Evolutionary conservation across 371 early-diverging fungal genomes (phyloP).

Genomic region (Saksenaea oblongispora): DNA sequence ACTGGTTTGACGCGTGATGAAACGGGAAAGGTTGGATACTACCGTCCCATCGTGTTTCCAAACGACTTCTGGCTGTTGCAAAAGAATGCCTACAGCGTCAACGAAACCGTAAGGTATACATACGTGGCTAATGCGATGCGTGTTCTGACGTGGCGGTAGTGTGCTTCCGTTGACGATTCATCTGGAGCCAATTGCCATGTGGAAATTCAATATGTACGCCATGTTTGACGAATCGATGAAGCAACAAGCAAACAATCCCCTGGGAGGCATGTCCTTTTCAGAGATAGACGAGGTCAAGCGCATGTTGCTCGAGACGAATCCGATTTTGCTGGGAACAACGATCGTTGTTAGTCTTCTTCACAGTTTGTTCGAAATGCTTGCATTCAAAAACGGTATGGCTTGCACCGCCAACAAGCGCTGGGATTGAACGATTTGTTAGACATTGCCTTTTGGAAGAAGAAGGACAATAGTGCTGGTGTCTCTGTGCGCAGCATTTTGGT

Average conservation of each 20-base stretch:
- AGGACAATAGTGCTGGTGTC: constrained; percentile 80
- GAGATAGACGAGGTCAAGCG: constrained; percentile 75
- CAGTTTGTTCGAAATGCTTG: constrained; percentile 90
- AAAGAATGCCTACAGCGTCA: constrained; percentile 73
- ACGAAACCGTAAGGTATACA: constrained; percentile 68
- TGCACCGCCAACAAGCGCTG: neutral
- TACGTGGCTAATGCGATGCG: neutral
- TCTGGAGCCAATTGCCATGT: constrained; percentile 69
- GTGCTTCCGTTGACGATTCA: constrained; percentile 69
- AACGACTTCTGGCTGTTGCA: constrained; percentile 90
- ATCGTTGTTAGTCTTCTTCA: constrained; percentile 81
- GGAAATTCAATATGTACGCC: constrained; percentile 76
- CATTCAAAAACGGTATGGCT: constrained; percentile 87
- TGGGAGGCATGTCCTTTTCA: constrained; percentile 61
- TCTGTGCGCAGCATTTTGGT: constrained; percentile 82
- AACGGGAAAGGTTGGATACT: constrained; percentile 49
- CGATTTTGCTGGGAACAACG: constrained; percentile 77
- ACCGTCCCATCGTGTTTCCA: constrained; percentile 73
- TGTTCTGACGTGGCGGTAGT: constrained; percentile 26
- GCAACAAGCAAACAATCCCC: constrained; percentile 63
- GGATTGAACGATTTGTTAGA: constrained; percentile 45
- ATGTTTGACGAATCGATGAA: constrained; percentile 61
- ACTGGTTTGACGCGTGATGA: constrained; percentile 30
- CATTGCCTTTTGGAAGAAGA: constrained; percentile 90
- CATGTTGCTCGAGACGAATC: constrained; percentile 91